Base-by-base conservation (phyloP, 331 rosid species). In the Erythrophleum ivorense region DNA sequence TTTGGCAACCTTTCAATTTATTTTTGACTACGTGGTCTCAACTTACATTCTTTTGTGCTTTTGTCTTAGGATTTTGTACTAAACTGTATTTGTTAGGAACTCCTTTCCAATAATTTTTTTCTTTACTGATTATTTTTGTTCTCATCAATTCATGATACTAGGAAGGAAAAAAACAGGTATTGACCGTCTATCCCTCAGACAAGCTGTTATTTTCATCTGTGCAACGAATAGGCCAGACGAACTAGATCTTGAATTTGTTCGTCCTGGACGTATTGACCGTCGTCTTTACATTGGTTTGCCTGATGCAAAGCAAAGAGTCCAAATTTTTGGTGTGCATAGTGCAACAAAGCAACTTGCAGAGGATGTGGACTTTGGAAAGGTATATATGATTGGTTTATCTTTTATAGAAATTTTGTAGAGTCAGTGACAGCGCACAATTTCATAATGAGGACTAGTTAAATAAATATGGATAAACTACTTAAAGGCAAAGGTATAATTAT, bases 141-240 rank as follows among this genome's bases (percentile, higher is more conserved):
- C 18, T 71, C 29, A 53, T 71, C 57, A 29, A 68, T 75, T 81
- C 66, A 79, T 86, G 65, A 75, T 72, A 54, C 82, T 85, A 95
- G 99, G 89, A 93, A 95, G 93, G 98, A 93, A 73, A 95, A 95
- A 71, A 90, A 91, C 83, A 18, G 98, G 98, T 21, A 88, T 95
- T 76, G 98, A 91, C 84, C 90, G 98, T 65, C 84, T 90, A 73
- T 95, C 98, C 54, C 97, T 95, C 15, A 88, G 94, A 89, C 99
- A 93, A 93, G 97, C 99, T 69, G 95, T 95, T 80, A 93, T 95
- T 88, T 95, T 95, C 86, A 87, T 95, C 69, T 95, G 97, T 90
- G 99, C 98, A 54, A 95, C 98, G 57, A 95, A 95, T 83, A 88
- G 98, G 87, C 96, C 99, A 16, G 97, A 95, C 79, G 99, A 95